Base-by-base conservation (phyloP, 805 yeast genomes). In the Zygosaccharomyces siamensis region DNA sequence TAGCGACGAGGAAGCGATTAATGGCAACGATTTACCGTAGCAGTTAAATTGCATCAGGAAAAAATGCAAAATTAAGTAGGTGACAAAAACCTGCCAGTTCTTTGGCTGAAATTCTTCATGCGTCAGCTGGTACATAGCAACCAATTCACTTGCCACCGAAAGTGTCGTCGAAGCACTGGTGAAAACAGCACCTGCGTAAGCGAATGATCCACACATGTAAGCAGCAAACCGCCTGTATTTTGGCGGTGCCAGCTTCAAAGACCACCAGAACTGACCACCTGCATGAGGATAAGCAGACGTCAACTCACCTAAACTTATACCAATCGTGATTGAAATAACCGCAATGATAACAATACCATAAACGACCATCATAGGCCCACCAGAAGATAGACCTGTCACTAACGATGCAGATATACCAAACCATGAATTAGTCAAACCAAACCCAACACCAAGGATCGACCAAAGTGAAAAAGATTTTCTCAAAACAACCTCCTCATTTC, bases 201-300 rank as follows among this genome's bases (percentile, higher is more conserved):
- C 85, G 52, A 80, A 74, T 6, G 83, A 77, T 11, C 86, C 87
- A 58, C 85, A 79, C 62, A 78, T 49, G 56, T 79, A 82, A 2
- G 86, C 80, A 37, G 73, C 70, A 48, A 79, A 76, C 20, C 72
- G 57, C 53, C 58, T 64, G 46, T 64, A 55, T 45, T 61, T 61
- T 46, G 71, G 72, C 7, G 82, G 83, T 5, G 84, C 83, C 49
- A 80, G 61, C 42, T 76, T 72, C 62, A 73, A 69, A 3, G 84
- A 75, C 84, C 85, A 80, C 58, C 73, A 78, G 58, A 77, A 79
- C 57, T 79, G 84, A 18, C 84, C 84, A 43, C 83, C 84, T n/a
- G 84, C 81, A 52, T 76, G 76, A 3, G 84, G 84, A 62, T 73
- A 75, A 2, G 83, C 80, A 38, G 79, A 73, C 2, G 80, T 73